Evolutionary conservation across 805 yeast species (phyloP).

Genomic region (Ascoidea tarda): DNA sequence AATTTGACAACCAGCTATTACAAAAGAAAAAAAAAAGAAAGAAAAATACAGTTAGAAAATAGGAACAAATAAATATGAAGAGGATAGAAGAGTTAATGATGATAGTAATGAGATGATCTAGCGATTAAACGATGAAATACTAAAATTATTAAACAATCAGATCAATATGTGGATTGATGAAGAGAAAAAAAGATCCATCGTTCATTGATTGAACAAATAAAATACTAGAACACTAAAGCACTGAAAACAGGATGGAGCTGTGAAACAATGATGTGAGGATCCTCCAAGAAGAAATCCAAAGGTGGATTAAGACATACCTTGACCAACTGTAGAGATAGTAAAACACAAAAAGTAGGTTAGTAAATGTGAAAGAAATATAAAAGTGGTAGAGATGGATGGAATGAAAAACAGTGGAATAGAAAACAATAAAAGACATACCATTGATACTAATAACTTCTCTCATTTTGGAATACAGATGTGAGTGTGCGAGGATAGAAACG

Average conservation of each 20-base stretch:
- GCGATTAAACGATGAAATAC: too few species aligned
- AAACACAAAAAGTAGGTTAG: conserved; percentile 7
- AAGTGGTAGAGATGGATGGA: not conserved
- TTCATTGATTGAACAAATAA: too few species aligned
- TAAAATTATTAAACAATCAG: too few species aligned
- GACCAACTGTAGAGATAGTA: conserved; percentile 20
- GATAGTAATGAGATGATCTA: too few species aligned
- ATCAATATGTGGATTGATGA: too few species aligned
- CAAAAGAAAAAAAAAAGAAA: conserved; percentile 20
- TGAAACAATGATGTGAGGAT: too few species aligned
- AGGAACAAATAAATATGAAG: not conserved
- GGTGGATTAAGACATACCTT: conserved; percentile 13
- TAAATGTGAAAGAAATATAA: not conserved
- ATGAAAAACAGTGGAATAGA: not conserved
- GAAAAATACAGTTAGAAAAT: not conserved
- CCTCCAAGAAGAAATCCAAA: too few species aligned
- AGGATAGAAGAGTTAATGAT: not conserved
- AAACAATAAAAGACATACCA: not conserved
- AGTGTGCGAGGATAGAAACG: too few species aligned
- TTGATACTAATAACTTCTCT: conserved; percentile 9
- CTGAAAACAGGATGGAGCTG: too few species aligned
- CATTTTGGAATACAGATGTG: not conserved
- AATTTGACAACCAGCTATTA: conserved; percentile 95
- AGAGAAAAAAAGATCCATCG: too few species aligned
- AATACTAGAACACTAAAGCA: too few species aligned